Conservation (phyloP, 2,329 filamentous ascomycete species). For the Scortechinia acanthostroma region DNA sequence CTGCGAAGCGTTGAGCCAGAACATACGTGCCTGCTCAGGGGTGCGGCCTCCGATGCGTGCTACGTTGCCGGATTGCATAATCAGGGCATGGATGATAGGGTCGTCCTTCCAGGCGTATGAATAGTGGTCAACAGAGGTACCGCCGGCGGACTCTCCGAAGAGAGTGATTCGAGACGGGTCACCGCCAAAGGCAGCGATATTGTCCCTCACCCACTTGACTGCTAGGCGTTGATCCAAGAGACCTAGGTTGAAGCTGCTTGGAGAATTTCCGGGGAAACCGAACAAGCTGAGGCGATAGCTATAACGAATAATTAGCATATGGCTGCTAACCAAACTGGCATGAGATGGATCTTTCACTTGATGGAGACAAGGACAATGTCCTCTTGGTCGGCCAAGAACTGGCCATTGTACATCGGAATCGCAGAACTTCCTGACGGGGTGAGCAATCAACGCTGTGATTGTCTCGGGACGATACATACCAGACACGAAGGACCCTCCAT, state of each 20-base stretch:
- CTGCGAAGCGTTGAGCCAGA: too few species aligned
- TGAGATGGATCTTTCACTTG: too few species aligned
- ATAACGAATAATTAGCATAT: too few species aligned
- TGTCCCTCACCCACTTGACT: slow-evolving; percentile 6
- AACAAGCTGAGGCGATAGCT: slow-evolving; percentile 7
- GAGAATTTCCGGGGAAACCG: slow-evolving; percentile 6
- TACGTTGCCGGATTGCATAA: slow-evolving; percentile 10
- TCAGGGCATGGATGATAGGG: slow-evolving; percentile 7
- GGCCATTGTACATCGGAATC: too few species aligned
- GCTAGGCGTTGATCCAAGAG: slow-evolving; percentile 6
- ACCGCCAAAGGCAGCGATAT: slow-evolving; percentile 7
- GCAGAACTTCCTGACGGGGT: too few species aligned
- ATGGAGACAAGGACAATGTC: too few species aligned
- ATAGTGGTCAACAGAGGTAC: slow-evolving; percentile 8
- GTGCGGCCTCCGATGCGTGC: slow-evolving; percentile 19
- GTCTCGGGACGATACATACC: too few species aligned
- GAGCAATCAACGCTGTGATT: too few species aligned
- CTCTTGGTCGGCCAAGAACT: too few species aligned
- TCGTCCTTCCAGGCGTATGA: slow-evolving; percentile 8
- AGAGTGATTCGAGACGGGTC: slow-evolving; percentile 7
- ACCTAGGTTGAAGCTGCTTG: slow-evolving; percentile 5
- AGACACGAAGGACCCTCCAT: too few species aligned
- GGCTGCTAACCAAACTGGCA: too few species aligned
- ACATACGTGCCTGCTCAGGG: too few species aligned
- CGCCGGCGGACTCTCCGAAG: slow-evolving; percentile 9